A percentile compares a stretch with the other conserved stretches of the same genome.
phyloP scores from a whole-genome alignment of 768 basidiomycete genomes.

The Naganishia onofrii region DNA sequence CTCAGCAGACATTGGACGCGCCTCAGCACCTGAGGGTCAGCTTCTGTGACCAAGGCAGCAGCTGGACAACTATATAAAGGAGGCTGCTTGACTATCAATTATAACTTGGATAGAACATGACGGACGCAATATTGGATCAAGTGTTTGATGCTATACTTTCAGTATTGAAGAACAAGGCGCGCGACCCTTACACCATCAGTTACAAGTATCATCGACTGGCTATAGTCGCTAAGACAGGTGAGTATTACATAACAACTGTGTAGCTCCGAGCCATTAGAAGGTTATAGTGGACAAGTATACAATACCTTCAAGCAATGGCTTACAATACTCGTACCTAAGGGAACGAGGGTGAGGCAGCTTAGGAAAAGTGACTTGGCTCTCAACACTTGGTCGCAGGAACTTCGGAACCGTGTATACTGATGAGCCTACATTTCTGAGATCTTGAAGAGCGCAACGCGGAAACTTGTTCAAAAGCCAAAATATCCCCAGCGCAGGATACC shows the following conservation, averaged over 20 bases:
- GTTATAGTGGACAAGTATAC: neutral
- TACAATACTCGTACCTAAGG: neutral
- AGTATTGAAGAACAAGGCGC: neutral
- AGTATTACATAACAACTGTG: neutral
- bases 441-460: no score
- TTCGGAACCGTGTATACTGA: no score
- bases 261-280: neutral
- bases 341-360: neutral
- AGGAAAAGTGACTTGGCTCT: neutral
- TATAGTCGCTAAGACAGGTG: neutral
- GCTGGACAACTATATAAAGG: neutral
- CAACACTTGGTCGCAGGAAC: no score
- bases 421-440: no score
- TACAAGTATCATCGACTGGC: neutral
- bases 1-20: no score
- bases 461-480: no score
- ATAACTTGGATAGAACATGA: neutral
- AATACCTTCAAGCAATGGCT: neutral
- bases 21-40: neutral
- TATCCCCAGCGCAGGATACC: no score
- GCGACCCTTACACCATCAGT: neutral
- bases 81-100: neutral
- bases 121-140: neutral
- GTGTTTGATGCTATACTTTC: neutral
- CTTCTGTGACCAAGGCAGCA: neutral